Percentiles rank a stretch among this genome's conserved stretches.
Evolutionary conservation across 2,329 filamentous ascomycete genomes (phyloP).

Genomic region (Epicoccum nigrum): DNA sequence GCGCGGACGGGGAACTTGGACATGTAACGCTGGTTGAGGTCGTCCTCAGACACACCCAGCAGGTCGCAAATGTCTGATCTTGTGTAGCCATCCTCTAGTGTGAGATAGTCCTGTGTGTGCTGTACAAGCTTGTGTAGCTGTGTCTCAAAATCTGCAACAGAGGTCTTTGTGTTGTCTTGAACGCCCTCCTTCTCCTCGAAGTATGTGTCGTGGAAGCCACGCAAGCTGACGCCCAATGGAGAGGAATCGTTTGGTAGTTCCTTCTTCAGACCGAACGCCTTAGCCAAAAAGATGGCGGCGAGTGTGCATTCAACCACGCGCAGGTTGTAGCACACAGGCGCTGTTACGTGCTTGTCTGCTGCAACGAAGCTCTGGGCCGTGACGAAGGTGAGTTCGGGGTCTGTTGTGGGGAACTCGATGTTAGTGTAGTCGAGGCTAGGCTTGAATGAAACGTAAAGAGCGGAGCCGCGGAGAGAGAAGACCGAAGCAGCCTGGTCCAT

Average conservation of each 20-base stretch:
- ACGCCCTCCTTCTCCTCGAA: conserved; percentile 63
- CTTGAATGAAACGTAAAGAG: conserved; percentile 88
- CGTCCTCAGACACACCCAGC: conserved; percentile 70
- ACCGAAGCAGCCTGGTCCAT: conserved; percentile 99
- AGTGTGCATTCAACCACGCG: conserved; percentile 94
- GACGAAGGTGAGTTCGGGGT: conserved; percentile 85
- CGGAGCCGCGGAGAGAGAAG: conserved; percentile 83
- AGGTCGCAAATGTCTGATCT: conserved; percentile 79
- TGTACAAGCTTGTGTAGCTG: conserved; percentile 77
- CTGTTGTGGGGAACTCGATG: conserved; percentile 79
- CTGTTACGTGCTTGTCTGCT: conserved; percentile 93
- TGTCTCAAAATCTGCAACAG: conserved; percentile 53
- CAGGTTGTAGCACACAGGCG: conserved; percentile 93
- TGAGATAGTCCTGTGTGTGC: conserved; percentile 72
- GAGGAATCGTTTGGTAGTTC: conserved; percentile 76
- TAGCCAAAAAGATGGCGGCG: conserved; percentile 72
- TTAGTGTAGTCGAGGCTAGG: conserved; percentile 77
- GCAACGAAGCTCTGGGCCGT: conserved; percentile 94
- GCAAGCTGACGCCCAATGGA: conserved; percentile 81
- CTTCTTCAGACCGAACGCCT: conserved; percentile 62
- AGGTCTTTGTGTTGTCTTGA: conserved; percentile 56
- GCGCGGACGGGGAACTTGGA: conserved; percentile 88
- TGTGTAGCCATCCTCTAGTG: conserved; percentile 83
- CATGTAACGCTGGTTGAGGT: conserved; percentile 79
- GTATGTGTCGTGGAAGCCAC: conserved; percentile 84